Base-by-base conservation (phyloP, 768 basidiomycete genomes). In the Suillus brevipes region DNA sequence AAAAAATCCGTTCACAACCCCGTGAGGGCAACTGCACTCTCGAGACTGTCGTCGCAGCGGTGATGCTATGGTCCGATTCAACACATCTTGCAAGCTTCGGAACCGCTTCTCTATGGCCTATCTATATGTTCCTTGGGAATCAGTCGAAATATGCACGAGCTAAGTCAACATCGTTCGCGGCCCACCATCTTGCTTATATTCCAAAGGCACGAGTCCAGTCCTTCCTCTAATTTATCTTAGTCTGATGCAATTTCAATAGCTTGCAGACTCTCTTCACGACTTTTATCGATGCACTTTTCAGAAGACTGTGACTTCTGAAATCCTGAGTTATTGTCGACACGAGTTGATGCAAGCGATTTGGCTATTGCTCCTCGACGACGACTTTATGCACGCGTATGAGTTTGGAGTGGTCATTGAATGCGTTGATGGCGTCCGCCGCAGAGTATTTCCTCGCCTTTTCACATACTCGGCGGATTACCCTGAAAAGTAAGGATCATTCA, bases 401-500 rank as follows among this genome's bases (percentile, higher is more conserved):
- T 59, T 70, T 50, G 73, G 75, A 0, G 66, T 74, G 0, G 60
- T 72, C 0, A 68, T 74, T 13, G 38, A 47, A 5, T 77, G 71
- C 38, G 47, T 56, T 1, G 72, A 77, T 63, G 70, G 75, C 0
- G 49, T 73, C 0, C 0, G 14, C 0, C 52, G 66, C 0, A 18
- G 63, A 4, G 64, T 75, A 0, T 74, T 73, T 40, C 71, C 57
- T 0, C 60, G 63, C 0, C 56, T 77, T 0, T 73, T 77, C 43
- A 69, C 75, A 0, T 77, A 77, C 43, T 61, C 72, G 1, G 76
- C 72, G 3, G 70, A 75, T 60, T 77, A 75, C 61, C 75, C 70
- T 0, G 75, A 77, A 42, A 79, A 79, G 80, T 79, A 64, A 75
- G 71, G 43, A 64, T 66, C 1, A n/a, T 75, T 7, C 60, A 28